Evolutionary conservation across 2,329 filamentous ascomycete species (phyloP).

Genomic region (Aureobasidium lini): DNA sequence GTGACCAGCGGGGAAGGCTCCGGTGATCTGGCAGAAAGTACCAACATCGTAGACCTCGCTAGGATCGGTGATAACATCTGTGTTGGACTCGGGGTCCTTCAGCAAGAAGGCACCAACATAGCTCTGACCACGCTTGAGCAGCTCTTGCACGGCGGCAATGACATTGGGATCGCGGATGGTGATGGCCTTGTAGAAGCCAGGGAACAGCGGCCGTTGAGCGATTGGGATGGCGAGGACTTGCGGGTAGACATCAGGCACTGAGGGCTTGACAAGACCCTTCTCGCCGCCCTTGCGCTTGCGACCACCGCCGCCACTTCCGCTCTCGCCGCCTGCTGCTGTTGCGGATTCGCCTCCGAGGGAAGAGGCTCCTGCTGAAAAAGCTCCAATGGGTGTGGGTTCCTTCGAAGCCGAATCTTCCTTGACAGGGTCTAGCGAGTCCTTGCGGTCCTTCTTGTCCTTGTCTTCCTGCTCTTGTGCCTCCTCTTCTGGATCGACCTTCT

Average conservation of each 20-base stretch:
- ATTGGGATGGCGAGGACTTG: slow-evolving; percentile 98
- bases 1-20: slow-evolving; percentile 75
- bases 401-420: slow-evolving; percentile 41
- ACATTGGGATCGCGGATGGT: slow-evolving; percentile 92
- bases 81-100: slow-evolving; percentile 91
- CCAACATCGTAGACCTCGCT: slow-evolving; percentile 94
- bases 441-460: slow-evolving; percentile 36
- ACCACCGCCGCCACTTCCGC: slow-evolving; percentile 54
- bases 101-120: slow-evolving; percentile 96
- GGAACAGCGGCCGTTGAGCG: slow-evolving; percentile 85
- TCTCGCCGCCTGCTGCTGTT: slow-evolving; percentile 48
- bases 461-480: slow-evolving; percentile 31
- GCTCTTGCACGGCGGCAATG: slow-evolving; percentile 84
- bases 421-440: slow-evolving; percentile 35
- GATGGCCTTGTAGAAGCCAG: slow-evolving; percentile 97
- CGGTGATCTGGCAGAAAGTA: slow-evolving; percentile 96
- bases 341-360: slow-evolving; percentile 38
- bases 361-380: background rate
- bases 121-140: slow-evolving; percentile 92
- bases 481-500: slow-evolving; percentile 39
- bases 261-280: slow-evolving; percentile 64
- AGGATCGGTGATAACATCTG: slow-evolving; percentile 82
- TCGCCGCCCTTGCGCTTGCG: slow-evolving; percentile 51
- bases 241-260: slow-evolving; percentile 89
- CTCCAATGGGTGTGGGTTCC: slow-evolving; percentile 41